Base-by-base conservation (phyloP, 2,329 filamentous ascomycete genomes). In the Trichoderma oligosporum region DNA sequence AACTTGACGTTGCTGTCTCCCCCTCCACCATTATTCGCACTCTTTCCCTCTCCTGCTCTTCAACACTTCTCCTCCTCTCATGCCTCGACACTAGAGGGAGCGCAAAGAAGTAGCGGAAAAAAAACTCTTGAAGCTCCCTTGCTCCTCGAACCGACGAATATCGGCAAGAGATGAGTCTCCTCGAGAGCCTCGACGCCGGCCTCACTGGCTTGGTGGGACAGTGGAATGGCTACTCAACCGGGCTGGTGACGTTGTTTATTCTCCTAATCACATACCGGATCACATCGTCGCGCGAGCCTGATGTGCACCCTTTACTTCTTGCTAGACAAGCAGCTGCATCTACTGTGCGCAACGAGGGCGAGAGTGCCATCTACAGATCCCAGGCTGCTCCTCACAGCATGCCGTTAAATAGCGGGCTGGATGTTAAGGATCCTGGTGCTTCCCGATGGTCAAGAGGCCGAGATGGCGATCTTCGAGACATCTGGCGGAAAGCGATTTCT, bases 241-340 rank as follows among this genome's bases (percentile, higher is more conserved):
- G 65, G 18, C 79, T 99, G 62, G 80, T 84, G 44, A 82, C 86
- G 22, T 68, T 82, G 60, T 77, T 97, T 41, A 76, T 86, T 60
- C 77, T 80, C 55, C 81, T 91, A 66, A 73, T 93, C 57, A 80
- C 85, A 57, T 91, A 89, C 72, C 82, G 86, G 42, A 74, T 95
- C 62, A 76, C 88, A 66, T 84, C 84, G 60, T 81, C 83, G 49
- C 82, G 84, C 60, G 93, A 97, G 53, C 89, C 94, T 5, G 94
- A 99, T 75, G 88, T 88, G 4, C 94, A 97, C 72, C 93, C 94
- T 31, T 86, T 96, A 72, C 82, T 97, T 46, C 85, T 99, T 25
- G 89, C 89, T 56, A 84, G 93, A 54, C 94, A 97, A 77, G 84
- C 91, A 2, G 80, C 86, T 62, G 81, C 88, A 49, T 88, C 90